Conservation (phyloP, 2,329 filamentous ascomycete species). For the Ceratocystis harringtonii region DNA sequence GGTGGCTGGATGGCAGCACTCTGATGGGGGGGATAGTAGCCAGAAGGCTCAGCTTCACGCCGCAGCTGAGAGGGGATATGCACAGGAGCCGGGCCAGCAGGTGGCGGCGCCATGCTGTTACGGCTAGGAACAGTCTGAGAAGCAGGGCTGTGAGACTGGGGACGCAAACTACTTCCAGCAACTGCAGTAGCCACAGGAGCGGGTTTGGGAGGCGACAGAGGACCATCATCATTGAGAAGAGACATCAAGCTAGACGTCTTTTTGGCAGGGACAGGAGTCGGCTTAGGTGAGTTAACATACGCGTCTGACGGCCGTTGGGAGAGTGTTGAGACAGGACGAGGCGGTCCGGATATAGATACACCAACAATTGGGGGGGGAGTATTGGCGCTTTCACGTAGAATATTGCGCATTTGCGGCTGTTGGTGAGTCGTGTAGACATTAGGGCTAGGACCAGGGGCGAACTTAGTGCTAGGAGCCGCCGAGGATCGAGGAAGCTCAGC, state of each 20-base stretch:
- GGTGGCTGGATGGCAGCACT: slow-evolving; percentile 17
- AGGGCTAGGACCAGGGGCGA: neutral
- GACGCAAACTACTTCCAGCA: slow-evolving; percentile 27
- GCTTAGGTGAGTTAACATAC: slow-evolving; percentile 12
- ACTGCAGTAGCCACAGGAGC: slow-evolving; percentile 36
- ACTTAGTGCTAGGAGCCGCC: neutral
- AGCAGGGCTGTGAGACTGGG: slow-evolving; percentile 30
- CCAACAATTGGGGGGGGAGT: slow-evolving; percentile 1
- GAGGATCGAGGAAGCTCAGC: neutral
- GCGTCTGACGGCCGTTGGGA: slow-evolving; percentile 10
- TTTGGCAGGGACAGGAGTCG: slow-evolving; percentile 27
- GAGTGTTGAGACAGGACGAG: neutral
- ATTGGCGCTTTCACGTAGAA: slow-evolving; percentile 7
- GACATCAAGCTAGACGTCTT: slow-evolving; percentile 51
- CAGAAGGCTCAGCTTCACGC: slow-evolving; percentile 32
- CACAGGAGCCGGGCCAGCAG: slow-evolving; percentile 21
- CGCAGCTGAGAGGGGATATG: slow-evolving; percentile 31
- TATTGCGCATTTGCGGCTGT: slow-evolving; percentile 8
- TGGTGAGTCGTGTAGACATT: neutral
- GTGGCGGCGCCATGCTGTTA: slow-evolving; percentile 24
- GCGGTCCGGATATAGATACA: neutral
- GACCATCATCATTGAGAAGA: slow-evolving; percentile 44
- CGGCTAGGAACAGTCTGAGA: slow-evolving; percentile 25
- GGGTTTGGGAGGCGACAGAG: slow-evolving; percentile 29
- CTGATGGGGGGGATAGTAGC: slow-evolving; percentile 34